Conservation (phyloP, 1,284 basidiomycete species). For the Trichosporon inkin region DNA sequence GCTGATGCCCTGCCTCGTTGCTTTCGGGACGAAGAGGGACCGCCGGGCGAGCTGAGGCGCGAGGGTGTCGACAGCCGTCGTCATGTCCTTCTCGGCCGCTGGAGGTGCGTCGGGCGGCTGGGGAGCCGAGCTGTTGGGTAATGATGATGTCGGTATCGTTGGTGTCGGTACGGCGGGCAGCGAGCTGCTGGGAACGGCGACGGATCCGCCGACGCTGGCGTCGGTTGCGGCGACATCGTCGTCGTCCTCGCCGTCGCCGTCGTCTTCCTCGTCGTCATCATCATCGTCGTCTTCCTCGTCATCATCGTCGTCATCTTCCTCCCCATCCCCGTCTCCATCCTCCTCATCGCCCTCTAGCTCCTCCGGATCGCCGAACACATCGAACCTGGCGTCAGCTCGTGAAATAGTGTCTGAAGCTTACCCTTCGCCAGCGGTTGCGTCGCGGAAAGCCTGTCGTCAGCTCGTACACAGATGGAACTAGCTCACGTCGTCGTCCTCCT, state of each 20-base stretch:
- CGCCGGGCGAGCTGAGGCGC: constrained; percentile 41
- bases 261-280: constrained; percentile 30
- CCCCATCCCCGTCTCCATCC: constrained; percentile 31
- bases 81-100: neutral
- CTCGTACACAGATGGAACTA: neutral
- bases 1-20: constrained; percentile 50
- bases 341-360: constrained; percentile 28
- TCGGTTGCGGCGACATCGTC: constrained; percentile 15
- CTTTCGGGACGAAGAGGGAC: constrained; percentile 29
- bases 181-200: constrained; percentile 5
- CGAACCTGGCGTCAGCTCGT: constrained; percentile 14
- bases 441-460: constrained; percentile 15
- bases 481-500: constrained; percentile 24
- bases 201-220: constrained; percentile 1
- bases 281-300: constrained; percentile 30
- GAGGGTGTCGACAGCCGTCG: constrained; percentile 16
- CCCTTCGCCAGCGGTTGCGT: constrained; percentile 24
- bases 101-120: constrained; percentile 1
- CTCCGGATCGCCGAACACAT: constrained; percentile 15
- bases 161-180: constrained; percentile 1
- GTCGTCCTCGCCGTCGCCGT: constrained; percentile 23
- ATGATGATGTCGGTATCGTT: neutral
- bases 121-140: constrained; percentile 1
- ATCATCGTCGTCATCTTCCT: constrained; percentile 28
- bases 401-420: neutral